These are phyloP conservation scores for Chenopodium berlandieri DNA, from an alignment of 148 eudicot species.

Conservation along the genomic window DNA sequence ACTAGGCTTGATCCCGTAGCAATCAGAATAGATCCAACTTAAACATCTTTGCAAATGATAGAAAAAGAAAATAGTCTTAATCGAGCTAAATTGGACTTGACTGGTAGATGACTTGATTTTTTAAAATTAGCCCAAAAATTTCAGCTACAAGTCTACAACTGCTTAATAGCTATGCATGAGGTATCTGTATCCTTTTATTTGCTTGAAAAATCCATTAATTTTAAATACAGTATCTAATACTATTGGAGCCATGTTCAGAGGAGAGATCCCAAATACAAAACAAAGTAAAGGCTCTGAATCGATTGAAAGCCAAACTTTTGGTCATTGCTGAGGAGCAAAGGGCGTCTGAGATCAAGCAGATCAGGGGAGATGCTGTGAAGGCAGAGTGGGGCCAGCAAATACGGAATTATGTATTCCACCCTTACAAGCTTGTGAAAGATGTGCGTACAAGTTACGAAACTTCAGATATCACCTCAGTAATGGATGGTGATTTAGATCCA, in stretches of 20 bases:
- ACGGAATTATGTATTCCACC: slow-evolving; percentile 92
- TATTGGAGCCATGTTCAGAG: slow-evolving; percentile 43
- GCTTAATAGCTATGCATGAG: background rate
- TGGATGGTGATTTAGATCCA: slow-evolving; percentile 95
- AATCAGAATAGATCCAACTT: no score
- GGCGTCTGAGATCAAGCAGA: slow-evolving; percentile 91
- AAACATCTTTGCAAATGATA: no score
- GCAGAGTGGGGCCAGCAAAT: slow-evolving; percentile 99
- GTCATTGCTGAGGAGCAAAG: slow-evolving; percentile 94
- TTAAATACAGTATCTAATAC: background rate
- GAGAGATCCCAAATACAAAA: slow-evolving; percentile 82
- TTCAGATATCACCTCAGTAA: slow-evolving; percentile 76
- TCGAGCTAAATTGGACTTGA: background rate
- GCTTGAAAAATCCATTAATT: background rate
- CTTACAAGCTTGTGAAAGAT: slow-evolving; percentile 97
- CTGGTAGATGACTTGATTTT: background rate
- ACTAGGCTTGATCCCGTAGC: no score
- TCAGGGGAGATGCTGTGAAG: slow-evolving; percentile 89
- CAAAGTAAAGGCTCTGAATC: slow-evolving; percentile 81
- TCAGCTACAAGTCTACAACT: background rate
- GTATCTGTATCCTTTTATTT: background rate
- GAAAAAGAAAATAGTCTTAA: background rate
- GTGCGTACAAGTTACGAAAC: slow-evolving; percentile 79
- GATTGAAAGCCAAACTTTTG: slow-evolving; percentile 90
- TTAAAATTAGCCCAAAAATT: background rate